phyloP scores from a whole-genome alignment of 2,329 filamentous ascomycete species.

The Fusarium sp. region DNA sequence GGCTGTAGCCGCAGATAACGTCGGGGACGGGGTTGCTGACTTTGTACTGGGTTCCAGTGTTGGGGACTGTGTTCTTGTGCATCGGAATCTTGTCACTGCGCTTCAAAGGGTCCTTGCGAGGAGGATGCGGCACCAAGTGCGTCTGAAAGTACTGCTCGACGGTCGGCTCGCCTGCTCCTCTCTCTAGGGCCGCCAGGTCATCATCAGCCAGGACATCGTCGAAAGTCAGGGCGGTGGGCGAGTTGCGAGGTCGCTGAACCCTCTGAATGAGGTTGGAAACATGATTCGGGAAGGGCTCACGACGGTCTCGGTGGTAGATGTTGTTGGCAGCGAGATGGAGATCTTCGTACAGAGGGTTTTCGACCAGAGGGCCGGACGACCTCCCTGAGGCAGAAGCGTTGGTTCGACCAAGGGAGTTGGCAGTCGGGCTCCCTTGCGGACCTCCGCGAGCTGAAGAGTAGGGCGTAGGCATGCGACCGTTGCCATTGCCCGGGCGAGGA shows the following conservation, averaged over 20 bases:
- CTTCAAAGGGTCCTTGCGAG: background rate
- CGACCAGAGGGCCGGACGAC: slow-evolving; percentile 17
- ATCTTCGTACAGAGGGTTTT: slow-evolving; percentile 3
- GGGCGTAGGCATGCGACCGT: background rate
- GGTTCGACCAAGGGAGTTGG: background rate
- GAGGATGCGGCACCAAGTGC: background rate
- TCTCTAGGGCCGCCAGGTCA: background rate
- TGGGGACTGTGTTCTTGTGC: slow-evolving; percentile 11
- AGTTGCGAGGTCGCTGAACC: slow-evolving; percentile 4
- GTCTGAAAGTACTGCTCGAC: slow-evolving; percentile 9
- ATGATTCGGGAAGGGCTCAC: background rate
- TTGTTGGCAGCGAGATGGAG: slow-evolving; percentile 13
- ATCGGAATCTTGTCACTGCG: slow-evolving; percentile 4
- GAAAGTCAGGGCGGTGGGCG: slow-evolving; percentile 5
- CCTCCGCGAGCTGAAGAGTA: background rate
- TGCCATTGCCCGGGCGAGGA: too few species aligned
- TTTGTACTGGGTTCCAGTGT: background rate
- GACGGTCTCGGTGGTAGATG: background rate
- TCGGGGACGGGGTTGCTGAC: slow-evolving; percentile 30
- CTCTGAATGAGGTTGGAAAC: slow-evolving; percentile 5
- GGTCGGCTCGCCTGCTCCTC: background rate
- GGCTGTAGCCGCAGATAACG: slow-evolving; percentile 28
- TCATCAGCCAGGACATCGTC: slow-evolving; percentile 8
- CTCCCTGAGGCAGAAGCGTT: background rate
- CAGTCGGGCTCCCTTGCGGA: too few species aligned